Evolutionary conservation across 352 stramenopile genomes (phyloP).

Genomic region (Phytophthora meadii): DNA sequence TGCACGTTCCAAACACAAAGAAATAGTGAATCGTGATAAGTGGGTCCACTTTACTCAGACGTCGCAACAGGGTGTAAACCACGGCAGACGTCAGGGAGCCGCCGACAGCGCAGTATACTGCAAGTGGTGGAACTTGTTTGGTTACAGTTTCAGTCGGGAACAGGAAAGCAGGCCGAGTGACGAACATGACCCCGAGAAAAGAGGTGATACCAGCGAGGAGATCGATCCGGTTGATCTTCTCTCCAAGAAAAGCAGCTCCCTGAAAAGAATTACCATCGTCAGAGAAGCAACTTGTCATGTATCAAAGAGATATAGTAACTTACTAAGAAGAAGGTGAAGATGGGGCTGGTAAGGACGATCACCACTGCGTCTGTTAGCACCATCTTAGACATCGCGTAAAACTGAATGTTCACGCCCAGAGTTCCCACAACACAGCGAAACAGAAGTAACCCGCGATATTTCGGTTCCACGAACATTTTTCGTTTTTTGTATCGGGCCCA

Average conservation of each 20-base stretch:
- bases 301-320: background rate
- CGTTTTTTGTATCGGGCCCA: conserved; percentile 47
- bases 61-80: conserved; percentile 48
- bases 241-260: conserved; percentile 42
- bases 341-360: conserved; percentile 57
- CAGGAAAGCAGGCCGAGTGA: conserved; percentile 57
- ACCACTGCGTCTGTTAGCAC: conserved; percentile 69
- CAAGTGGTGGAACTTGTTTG: conserved; percentile 22
- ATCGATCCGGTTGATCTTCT: conserved; percentile 55
- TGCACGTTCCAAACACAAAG: conserved; percentile 41
- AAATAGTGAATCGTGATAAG: conserved; percentile 57
- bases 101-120: conserved; percentile 44
- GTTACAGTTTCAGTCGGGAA: conserved; percentile 40
- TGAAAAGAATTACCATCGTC: background rate
- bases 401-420: conserved; percentile 54
- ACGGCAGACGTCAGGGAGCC: conserved; percentile 41
- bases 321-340: conserved; percentile 71
- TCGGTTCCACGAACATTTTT: conserved; percentile 40
- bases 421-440: conserved; percentile 65
- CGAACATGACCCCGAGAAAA: conserved; percentile 63
- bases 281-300: background rate
- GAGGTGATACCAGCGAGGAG: conserved; percentile 51
- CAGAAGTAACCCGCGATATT: conserved; percentile 49
- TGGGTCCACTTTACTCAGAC: conserved; percentile 40
- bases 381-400: conserved; percentile 78